phyloP scores from a whole-genome alignment of 345 rosid genomes.

The Eucalyptus sp. region DNA sequence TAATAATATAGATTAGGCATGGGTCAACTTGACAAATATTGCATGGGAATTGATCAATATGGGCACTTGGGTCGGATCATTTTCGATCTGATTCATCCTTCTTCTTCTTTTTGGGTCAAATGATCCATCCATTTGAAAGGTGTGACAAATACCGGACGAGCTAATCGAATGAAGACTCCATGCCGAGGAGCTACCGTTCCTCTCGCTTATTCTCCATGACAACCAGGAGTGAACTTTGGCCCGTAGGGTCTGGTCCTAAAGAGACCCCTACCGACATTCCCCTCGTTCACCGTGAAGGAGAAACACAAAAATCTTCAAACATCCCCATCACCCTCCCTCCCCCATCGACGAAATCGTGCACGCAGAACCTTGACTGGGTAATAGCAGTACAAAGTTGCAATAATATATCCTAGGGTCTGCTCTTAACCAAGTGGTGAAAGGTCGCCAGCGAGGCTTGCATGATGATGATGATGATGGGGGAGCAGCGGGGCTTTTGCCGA shows the following conservation, averaged over 20 bases:
- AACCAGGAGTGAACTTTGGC: background rate
- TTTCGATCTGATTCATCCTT: background rate
- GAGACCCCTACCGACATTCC: background rate
- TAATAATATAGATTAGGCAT: no score
- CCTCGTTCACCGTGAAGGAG: background rate
- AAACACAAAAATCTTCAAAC: background rate
- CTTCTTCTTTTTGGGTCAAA: no score
- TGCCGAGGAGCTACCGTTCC: background rate
- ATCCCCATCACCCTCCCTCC: background rate
- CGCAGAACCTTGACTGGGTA: background rate
- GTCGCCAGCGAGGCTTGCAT: background rate
- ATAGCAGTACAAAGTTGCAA: background rate
- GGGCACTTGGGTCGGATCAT: background rate
- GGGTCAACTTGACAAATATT: no score
- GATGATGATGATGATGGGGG: background rate
- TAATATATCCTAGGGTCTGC: background rate
- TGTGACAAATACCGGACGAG: background rate
- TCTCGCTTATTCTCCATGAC: background rate
- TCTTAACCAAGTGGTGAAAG: background rate
- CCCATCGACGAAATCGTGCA: background rate
- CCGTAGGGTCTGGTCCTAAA: background rate
- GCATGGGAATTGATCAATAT: background rate
- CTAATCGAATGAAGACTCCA: background rate
- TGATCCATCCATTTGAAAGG: background rate
- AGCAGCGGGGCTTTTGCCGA: background rate